A percentile compares a stretch with the other conserved stretches of the same genome.
These are phyloP conservation scores for Microsporum ferrugineum DNA, from an alignment of 2,329 filamentous ascomycete genomes.

Conservation along the genomic window DNA sequence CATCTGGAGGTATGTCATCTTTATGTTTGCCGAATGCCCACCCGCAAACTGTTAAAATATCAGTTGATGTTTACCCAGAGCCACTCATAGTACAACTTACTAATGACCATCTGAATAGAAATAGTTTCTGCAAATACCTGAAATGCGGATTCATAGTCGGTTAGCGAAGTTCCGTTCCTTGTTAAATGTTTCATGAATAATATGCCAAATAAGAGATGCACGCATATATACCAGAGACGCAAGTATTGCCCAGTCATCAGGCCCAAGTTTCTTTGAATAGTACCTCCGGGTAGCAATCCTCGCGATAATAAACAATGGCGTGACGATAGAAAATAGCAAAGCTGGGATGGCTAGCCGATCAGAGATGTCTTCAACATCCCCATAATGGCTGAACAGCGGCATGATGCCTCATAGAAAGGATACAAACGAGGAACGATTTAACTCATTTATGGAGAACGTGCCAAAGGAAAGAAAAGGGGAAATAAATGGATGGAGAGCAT, in stretches of 20 bases:
- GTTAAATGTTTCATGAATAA: neutral
- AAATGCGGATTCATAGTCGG: neutral
- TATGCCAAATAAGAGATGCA: neutral
- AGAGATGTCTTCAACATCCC: slow-evolving; percentile 17
- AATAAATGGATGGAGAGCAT: neutral
- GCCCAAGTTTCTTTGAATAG: slow-evolving; percentile 13
- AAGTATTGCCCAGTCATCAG: slow-evolving; percentile 12
- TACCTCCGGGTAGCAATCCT: slow-evolving; percentile 13
- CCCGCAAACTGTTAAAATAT: slow-evolving; percentile 11
- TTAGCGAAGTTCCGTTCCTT: neutral
- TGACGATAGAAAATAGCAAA: slow-evolving; percentile 17
- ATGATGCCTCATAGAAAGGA: slow-evolving; percentile 8
- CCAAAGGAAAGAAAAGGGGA: neutral
- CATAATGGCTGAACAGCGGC: slow-evolving; percentile 19
- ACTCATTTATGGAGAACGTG: neutral
- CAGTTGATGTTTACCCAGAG: neutral
- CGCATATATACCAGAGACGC: neutral
- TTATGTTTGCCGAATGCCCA: slow-evolving; percentile 18
- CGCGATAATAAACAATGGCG: slow-evolving; percentile 15
- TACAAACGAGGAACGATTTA: neutral
- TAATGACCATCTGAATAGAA: slow-evolving; percentile 17
- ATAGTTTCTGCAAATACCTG: slow-evolving; percentile 17
- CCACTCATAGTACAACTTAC: slow-evolving; percentile 5
- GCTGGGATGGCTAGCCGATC: slow-evolving; percentile 13
- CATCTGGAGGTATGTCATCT: slow-evolving; percentile 10